Percentiles rank a stretch among this genome's conserved stretches.
phyloP scores from a whole-genome alignment of 176 grass and related monocot genomes.

The Carex myosuroides region DNA sequence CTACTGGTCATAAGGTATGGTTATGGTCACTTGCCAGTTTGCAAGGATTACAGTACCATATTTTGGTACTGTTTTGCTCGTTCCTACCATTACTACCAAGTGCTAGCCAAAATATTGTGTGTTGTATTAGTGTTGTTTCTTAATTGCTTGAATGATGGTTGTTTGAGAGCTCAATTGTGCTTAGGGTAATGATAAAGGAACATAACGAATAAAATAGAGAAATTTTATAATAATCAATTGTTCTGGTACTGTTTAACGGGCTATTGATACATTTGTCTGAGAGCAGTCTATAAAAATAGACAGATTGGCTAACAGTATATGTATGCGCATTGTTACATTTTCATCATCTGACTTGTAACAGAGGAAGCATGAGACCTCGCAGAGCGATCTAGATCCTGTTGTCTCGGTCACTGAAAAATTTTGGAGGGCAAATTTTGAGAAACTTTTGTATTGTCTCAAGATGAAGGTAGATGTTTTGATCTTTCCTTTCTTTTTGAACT shows the following conservation, averaged over 20 bases:
- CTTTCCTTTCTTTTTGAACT: slow-evolving; percentile 13
- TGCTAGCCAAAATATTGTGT: not conserved
- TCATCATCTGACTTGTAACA: slow-evolving; percentile 36
- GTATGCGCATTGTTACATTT: not conserved
- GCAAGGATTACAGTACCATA: not conserved
- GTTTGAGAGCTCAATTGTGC: not conserved
- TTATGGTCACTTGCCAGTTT: not conserved
- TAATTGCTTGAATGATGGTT: not conserved
- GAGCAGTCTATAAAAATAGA: not conserved
- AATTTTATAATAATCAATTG: not conserved
- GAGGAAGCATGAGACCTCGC: slow-evolving; percentile 55
- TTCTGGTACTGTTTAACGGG: not conserved
- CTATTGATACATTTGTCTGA: not conserved
- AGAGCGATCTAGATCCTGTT: slow-evolving; percentile 58
- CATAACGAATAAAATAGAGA: not conserved
- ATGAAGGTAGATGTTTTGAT: slow-evolving; percentile 50
- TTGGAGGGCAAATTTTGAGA: slow-evolving; percentile 82
- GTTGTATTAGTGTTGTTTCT: not conserved
- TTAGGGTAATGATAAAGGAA: not conserved
- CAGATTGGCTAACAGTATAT: slow-evolving; percentile 16
- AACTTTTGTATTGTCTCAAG: slow-evolving; percentile 68
- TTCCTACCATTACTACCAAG: not conserved
- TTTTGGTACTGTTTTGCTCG: not conserved
- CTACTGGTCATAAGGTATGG: slow-evolving; percentile 56
- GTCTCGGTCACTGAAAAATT: slow-evolving; percentile 67